Base-by-base conservation (phyloP, 805 yeast genomes). In the Peterozyma toletana region DNA sequence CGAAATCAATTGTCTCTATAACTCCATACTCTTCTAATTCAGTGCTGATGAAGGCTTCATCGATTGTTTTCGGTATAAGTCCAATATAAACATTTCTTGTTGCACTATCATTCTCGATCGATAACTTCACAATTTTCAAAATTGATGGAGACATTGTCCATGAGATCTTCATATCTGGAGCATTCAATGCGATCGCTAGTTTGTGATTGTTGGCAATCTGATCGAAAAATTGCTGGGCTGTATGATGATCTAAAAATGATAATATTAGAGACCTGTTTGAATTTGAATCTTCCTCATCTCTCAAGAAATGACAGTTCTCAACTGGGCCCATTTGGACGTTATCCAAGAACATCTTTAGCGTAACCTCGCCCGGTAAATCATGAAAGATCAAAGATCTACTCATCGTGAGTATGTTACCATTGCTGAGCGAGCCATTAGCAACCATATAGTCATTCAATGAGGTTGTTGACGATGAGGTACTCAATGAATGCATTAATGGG, bases 241-340 rank as follows among this genome's bases (percentile, higher is more conserved):
- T 46, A 11, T 36, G 33, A 10, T 34, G 18, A 35, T 58, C 56
- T 9, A 57, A 50, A 43, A 61, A 62, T 9, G 63, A 53, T 0
- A 61, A 38, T 5, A 56, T 44, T 3, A 55, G 42, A 10, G 52
- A 35, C 33, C 39, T 44, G 1, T 56, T 45, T 1, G 57, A 46
- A 21, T 54, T 52, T 2, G 46, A n/a, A 2, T 55, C 54, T 14
- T 57, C 61, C 14, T 51, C 50, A 35, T 49, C 53, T 14, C 62
- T 53, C 45, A 67, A 57, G 45, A 75, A 55, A 43, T 71, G 68
- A 48, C 78, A 68, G 51, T 75, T 75, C 56, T 83, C 89, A 33
- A 83, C 68, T 1, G 86, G 84, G 3, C 85, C 86, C 54, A 57
- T 68, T 37, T 74, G 75, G 9, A 81, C 66, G 30, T 63, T 58